A percentile compares a stretch with the other conserved stretches of the same genome.
phyloP scores from a whole-genome alignment of 768 basidiomycete genomes.

The Vararia minispora region DNA sequence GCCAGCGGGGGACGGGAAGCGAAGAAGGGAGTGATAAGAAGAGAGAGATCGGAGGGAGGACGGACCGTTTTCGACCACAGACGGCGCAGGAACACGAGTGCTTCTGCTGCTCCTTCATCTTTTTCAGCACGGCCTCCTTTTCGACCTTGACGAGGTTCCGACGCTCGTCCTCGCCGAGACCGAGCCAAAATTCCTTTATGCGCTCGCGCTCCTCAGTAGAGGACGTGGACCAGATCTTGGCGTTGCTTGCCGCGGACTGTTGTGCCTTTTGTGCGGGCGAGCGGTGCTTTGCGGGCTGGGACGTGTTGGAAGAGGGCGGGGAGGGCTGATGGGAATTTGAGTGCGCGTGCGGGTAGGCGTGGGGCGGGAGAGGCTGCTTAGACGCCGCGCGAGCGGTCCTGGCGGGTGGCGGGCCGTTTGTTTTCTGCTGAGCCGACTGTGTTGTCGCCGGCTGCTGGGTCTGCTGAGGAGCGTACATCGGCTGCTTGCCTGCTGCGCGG shows the following conservation, averaged over 20 bases:
- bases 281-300: slow-evolving; percentile 26
- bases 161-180: slow-evolving; percentile 83
- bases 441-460: slow-evolving; percentile 19
- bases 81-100: slow-evolving; percentile 94
- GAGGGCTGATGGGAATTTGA: slow-evolving; percentile 48
- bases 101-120: slow-evolving; percentile 99
- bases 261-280: slow-evolving; percentile 23
- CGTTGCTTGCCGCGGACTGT: slow-evolving; percentile 35
- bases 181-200: slow-evolving; percentile 98
- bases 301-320: slow-evolving; percentile 31
- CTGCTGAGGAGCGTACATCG: slow-evolving; percentile 52
- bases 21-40: slow-evolving; percentile 16
- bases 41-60: slow-evolving; percentile 23
- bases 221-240: slow-evolving; percentile 93
- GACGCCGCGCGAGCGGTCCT: slow-evolving; percentile 29
- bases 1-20: not conserved
- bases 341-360: slow-evolving; percentile 39
- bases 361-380: slow-evolving; percentile 44
- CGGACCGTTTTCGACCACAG: slow-evolving; percentile 92
- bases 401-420: slow-evolving; percentile 20
- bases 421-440: slow-evolving; percentile 6
- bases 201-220: slow-evolving; percentile 89
- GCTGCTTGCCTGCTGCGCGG: slow-evolving; percentile 86
- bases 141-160: slow-evolving; percentile 91
- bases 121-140: slow-evolving; percentile 93